A percentile compares a stretch with the other conserved stretches of the same genome.
These are phyloP conservation scores for Asterochloris sp. DNA, from an alignment of 139 green algal species.

Conservation along the genomic window DNA sequence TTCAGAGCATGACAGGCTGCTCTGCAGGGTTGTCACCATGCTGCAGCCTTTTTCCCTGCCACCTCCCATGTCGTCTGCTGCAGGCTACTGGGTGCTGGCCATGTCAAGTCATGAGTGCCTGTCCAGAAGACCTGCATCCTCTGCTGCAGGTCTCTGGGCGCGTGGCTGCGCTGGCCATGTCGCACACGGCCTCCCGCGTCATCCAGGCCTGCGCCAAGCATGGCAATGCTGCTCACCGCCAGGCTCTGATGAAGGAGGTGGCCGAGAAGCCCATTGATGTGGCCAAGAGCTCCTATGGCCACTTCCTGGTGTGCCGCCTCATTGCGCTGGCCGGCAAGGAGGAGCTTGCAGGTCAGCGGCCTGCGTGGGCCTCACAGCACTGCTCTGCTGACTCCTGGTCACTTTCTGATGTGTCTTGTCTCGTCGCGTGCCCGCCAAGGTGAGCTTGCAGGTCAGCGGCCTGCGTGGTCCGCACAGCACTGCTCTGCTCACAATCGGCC, in stretches of 20 bases:
- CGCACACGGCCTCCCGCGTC: conserved; percentile 76
- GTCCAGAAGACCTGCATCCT: background rate
- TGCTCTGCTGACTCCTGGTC: conserved; percentile 36
- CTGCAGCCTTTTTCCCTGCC: background rate
- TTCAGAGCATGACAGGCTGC: background rate
- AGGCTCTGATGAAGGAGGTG: conserved; percentile 64
- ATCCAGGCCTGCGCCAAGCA: conserved; percentile 84
- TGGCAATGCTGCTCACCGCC: conserved; percentile 45
- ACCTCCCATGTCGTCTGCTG: background rate
- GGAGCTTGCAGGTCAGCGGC: conserved; percentile 49
- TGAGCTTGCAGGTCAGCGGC: conserved; percentile 49
- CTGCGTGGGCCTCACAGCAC: background rate
- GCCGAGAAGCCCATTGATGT: conserved; percentile 61
- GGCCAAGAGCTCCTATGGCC: conserved; percentile 75
- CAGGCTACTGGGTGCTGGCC: no score
- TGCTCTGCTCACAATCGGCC: conserved; percentile 40
- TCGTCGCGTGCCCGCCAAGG: conserved; percentile 56
- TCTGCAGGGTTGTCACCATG: background rate
- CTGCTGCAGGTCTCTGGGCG: conserved; percentile 49
- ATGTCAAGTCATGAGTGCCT: background rate
- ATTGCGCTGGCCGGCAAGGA: conserved; percentile 58
- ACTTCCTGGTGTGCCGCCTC: conserved; percentile 82
- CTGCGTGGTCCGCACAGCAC: background rate
- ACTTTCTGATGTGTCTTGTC: conserved; percentile 81
- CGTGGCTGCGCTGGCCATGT: conserved; percentile 59